Evolutionary conservation across 331 rosid genomes (phyloP).

Genomic region (Acacia concinna): DNA sequence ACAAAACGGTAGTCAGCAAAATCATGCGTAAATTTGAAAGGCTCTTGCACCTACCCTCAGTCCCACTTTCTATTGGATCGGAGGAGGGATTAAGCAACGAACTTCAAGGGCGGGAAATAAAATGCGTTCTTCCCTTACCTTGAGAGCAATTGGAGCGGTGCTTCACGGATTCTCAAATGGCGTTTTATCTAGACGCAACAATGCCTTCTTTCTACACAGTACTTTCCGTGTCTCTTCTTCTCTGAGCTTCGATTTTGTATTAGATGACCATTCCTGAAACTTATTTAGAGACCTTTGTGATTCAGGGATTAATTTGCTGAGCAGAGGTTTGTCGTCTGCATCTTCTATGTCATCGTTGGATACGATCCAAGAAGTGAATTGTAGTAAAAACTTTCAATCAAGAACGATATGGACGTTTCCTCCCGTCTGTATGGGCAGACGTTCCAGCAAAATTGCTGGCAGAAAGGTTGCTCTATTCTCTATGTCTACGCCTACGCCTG

Average conservation of each 20-base stretch:
- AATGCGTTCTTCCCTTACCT: conserved; percentile 39
- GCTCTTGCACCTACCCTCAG: neutral
- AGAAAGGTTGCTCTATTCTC: conserved; percentile 61
- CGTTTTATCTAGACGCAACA: conserved; percentile 39
- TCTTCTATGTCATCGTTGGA: conserved; percentile 33
- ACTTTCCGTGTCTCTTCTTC: conserved; percentile 4
- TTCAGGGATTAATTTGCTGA: conserved; percentile 52
- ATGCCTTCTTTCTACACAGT: conserved; percentile 39
- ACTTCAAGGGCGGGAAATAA: conserved; percentile 9
- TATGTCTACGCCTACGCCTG: neutral
- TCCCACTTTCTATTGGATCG: neutral
- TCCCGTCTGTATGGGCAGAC: conserved; percentile 87
- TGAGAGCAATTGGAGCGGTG: conserved; percentile 53
- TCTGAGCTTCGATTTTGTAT: neutral
- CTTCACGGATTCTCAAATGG: conserved; percentile 44
- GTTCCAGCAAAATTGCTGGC: conserved; percentile 91
- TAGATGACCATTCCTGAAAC: neutral
- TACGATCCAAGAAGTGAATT: neutral
- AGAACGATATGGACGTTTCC: conserved; percentile 60
- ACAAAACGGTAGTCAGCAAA: neutral
- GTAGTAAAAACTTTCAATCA: conserved; percentile 12
- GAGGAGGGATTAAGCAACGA: neutral
- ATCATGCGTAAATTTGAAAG: neutral
- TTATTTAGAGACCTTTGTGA: conserved; percentile 18
- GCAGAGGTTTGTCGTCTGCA: conserved; percentile 38